Percentiles rank a stretch among this genome's conserved stretches.
Conservation (phyloP, 768 basidiomycete genomes). For the Trametes gibbosa region DNA sequence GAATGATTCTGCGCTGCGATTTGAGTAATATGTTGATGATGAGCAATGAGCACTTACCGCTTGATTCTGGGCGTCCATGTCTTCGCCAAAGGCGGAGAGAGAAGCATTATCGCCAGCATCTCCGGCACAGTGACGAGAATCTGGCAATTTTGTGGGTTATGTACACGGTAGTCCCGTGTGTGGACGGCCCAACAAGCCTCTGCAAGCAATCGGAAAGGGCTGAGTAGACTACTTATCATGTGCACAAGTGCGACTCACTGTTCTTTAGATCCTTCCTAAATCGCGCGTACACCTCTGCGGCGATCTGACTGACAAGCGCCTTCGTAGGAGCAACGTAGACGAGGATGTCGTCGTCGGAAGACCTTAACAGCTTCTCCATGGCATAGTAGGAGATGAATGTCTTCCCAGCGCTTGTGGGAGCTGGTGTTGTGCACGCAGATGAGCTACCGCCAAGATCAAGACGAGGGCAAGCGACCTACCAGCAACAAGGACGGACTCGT, state of each 20-base stretch:
- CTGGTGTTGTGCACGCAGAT: constrained; percentile 30
- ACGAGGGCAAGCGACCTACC: constrained; percentile 38
- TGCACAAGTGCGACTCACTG: constrained; percentile 8
- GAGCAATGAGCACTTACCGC: constrained; percentile 37
- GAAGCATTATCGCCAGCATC: constrained; percentile 63
- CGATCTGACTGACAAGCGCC: constrained; percentile 68
- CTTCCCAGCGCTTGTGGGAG: constrained; percentile 72
- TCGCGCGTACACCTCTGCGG: constrained; percentile 71
- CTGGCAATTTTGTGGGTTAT: constrained; percentile 66
- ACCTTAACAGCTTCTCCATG: constrained; percentile 65
- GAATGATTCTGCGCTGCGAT: constrained; percentile 48
- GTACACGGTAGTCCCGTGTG: constrained; percentile 59
- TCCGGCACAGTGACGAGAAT: constrained; percentile 76
- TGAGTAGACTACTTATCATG: neutral
- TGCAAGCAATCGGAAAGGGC: constrained; percentile 20
- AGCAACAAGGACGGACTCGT: constrained; percentile 62
- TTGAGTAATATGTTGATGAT: neutral
- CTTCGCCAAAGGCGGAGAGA: constrained; percentile 61
- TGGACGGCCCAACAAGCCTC: constrained; percentile 65
- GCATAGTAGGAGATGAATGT: constrained; percentile 79
- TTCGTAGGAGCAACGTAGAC: constrained; percentile 78
- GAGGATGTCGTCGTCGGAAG: constrained; percentile 62
- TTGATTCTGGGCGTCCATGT: constrained; percentile 63
- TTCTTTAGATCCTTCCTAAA: constrained; percentile 56
- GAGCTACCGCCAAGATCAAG: neutral